Conservation (phyloP, 2,329 filamentous ascomycete genomes). For the Exophiala phaeomuriformis region DNA sequence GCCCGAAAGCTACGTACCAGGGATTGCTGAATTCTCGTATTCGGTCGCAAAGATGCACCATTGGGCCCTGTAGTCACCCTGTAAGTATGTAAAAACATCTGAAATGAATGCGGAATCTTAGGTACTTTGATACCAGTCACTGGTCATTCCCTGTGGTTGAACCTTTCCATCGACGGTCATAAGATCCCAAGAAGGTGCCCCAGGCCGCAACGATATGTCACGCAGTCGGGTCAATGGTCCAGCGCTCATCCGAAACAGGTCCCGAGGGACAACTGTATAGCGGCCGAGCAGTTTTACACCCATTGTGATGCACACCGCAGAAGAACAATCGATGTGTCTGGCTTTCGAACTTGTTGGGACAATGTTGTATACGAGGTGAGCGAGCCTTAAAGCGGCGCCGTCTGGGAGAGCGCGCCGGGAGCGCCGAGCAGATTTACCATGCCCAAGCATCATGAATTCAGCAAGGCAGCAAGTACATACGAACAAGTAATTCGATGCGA, state of each 20-base stretch:
- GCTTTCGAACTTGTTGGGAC: neutral
- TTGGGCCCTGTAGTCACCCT: neutral
- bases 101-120: neutral
- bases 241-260: neutral
- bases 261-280: neutral
- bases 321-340: neutral
- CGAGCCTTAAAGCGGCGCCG: no score
- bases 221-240: neutral
- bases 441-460: no score
- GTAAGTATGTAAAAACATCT: neutral
- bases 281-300: neutral
- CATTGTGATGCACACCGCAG: neutral
- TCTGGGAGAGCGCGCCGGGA: neutral
- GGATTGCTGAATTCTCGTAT: neutral
- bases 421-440: neutral
- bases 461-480: no score
- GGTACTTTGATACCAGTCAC: neutral
- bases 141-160: neutral
- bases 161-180: neutral
- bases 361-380: neutral
- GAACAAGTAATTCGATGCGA: no score
- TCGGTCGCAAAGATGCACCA: neutral
- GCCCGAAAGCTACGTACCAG: neutral
- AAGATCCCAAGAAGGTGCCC: neutral
- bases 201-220: neutral